Percentiles rank a stretch among this genome's conserved stretches.
Conservation (phyloP, 2,329 filamentous ascomycete species). For the Colletotrichum ledebouriae region DNA sequence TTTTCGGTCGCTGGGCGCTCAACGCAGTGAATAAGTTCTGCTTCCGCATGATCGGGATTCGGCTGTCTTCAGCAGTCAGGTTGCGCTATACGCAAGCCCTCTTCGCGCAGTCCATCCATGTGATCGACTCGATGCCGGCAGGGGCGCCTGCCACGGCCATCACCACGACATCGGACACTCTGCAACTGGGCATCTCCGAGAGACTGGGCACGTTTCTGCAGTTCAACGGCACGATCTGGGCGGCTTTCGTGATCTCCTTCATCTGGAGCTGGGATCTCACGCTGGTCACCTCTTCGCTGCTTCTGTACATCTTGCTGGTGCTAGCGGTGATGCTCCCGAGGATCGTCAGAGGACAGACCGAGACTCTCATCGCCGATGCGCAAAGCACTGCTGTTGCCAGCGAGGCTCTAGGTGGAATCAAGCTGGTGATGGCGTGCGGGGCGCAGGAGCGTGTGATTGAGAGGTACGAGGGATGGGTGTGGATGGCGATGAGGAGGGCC, state of each 20-base stretch:
- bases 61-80: slow-evolving; percentile 70
- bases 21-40: slow-evolving; percentile 74
- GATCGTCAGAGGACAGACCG: slow-evolving; percentile 47
- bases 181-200: slow-evolving; percentile 68
- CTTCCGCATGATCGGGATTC: slow-evolving; percentile 73
- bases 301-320: slow-evolving; percentile 57
- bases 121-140: slow-evolving; percentile 63
- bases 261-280: slow-evolving; percentile 66
- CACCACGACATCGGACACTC: slow-evolving; percentile 64
- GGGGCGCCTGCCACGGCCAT: slow-evolving; percentile 67
- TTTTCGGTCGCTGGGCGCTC: slow-evolving; percentile 74
- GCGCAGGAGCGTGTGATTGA: slow-evolving; percentile 54
- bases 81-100: slow-evolving; percentile 64
- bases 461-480: slow-evolving; percentile 55
- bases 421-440: slow-evolving; percentile 60
- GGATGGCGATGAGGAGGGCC: slow-evolving; percentile 52
- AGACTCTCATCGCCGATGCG: slow-evolving; percentile 45
- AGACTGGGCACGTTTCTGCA: slow-evolving; percentile 61
- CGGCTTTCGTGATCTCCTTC: slow-evolving; percentile 65
- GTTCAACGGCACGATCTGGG: slow-evolving; percentile 56
- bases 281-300: slow-evolving; percentile 61
- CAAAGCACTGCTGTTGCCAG: slow-evolving; percentile 59
- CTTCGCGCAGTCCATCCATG: slow-evolving; percentile 63
- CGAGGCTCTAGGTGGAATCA: slow-evolving; percentile 56
- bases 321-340: slow-evolving; percentile 50